These are phyloP conservation scores for Xylaria sp. DNA, from an alignment of 2,329 filamentous ascomycete species.

Conservation along the genomic window DNA sequence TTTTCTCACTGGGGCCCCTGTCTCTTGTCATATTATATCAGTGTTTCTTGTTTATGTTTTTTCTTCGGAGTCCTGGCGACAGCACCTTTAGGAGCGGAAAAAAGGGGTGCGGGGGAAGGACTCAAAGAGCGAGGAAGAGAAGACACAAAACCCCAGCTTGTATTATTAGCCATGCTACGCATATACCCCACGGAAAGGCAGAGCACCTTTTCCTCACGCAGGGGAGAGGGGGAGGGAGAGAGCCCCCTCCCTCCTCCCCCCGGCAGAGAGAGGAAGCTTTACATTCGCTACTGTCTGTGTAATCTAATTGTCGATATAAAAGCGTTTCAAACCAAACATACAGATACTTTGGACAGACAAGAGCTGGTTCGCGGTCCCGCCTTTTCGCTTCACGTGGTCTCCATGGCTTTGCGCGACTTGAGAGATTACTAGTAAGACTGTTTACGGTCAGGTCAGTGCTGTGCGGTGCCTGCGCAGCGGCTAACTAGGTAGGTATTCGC, in stretches of 20 bases:
- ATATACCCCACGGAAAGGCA: conserved; percentile 32
- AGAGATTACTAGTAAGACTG: no score
- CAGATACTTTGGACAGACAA: no score
- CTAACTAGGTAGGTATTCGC: no score
- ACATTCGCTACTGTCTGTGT: conserved; percentile 35
- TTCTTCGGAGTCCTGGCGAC: conserved; percentile 15
- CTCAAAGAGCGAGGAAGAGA: conserved; percentile 23
- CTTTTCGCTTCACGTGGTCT: conserved; percentile 1
- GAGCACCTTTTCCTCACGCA: conserved; percentile 23
- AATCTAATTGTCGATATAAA: conserved; percentile 32
- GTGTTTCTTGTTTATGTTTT: neutral
- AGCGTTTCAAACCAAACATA: conserved; percentile 5
- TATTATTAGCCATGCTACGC: conserved; percentile 32
- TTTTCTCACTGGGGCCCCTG: conserved; percentile 8
- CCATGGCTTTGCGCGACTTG: neutral
- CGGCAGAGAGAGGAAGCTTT: conserved; percentile 20
- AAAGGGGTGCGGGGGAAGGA: conserved; percentile 10
- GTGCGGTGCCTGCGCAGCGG: no score
- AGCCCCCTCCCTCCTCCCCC: no score
- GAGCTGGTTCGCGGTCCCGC: neutral
- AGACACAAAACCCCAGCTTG: conserved; percentile 24
- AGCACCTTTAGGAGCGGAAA: conserved; percentile 16
- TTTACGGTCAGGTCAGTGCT: no score
- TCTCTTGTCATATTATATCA: no score
- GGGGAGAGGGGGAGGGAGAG: conserved; percentile 7